phyloP scores from a whole-genome alignment of 208 protist species.

The Crithidia expoeki region DNA sequence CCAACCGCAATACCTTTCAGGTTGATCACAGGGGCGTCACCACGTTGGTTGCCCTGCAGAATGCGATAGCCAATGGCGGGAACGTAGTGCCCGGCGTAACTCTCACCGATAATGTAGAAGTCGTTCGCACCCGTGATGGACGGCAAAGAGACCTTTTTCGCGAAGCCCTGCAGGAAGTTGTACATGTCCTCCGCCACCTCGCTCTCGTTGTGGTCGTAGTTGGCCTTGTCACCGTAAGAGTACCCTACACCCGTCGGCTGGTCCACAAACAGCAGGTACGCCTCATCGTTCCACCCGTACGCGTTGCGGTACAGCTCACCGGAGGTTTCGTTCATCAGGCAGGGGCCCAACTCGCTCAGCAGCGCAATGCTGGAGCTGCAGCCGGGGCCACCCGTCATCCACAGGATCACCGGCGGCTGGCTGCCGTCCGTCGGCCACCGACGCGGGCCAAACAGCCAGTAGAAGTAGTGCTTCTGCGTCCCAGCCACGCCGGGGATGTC shows the following conservation, averaged over 20 bases:
- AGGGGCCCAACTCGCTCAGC: constrained; percentile 83
- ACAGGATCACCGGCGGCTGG: constrained; percentile 75
- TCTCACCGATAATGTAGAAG: constrained; percentile 84
- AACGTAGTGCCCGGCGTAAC: constrained; percentile 83
- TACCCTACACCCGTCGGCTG: constrained; percentile 90
- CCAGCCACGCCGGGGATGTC: constrained; percentile 55
- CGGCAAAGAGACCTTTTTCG: constrained; percentile 35
- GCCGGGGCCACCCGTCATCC: constrained; percentile 92
- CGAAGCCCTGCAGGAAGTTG: constrained; percentile 72
- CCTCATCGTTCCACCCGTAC: constrained; percentile 81
- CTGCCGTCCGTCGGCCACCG: constrained; percentile 32
- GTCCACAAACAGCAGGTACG: constrained; percentile 90
- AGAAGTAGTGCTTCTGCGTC: constrained; percentile 82
- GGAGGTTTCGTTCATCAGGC: constrained; percentile 55
- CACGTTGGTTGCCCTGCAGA: constrained; percentile 33
- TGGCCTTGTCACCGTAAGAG: constrained; percentile 52
- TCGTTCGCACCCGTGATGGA: constrained; percentile 39
- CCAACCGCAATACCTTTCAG: no score
- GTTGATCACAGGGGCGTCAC: constrained; percentile 36
- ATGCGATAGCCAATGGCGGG: constrained; percentile 56
- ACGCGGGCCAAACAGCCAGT: constrained; percentile 88
- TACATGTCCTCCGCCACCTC: constrained; percentile 89
- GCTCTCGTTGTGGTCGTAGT: constrained; percentile 68
- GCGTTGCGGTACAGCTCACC: constrained; percentile 55
- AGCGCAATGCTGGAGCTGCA: constrained; percentile 78